Conservation (phyloP, 495 filamentous ascomycete genomes). For the Aspergillus wentii region DNA sequence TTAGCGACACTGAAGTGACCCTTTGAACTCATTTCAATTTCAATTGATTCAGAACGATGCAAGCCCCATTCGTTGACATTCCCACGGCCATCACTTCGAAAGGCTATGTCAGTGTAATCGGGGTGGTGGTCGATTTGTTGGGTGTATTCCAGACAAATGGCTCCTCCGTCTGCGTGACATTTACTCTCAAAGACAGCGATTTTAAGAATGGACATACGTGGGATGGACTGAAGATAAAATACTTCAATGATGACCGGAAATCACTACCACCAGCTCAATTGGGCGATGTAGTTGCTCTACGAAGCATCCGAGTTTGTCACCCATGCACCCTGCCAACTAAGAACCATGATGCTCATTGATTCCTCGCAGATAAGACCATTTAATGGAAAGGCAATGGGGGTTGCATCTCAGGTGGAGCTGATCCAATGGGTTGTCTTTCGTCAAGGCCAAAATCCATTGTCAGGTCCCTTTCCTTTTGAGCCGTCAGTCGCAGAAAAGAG, state of each 20-base stretch:
- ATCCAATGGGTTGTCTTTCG: constrained; percentile 38
- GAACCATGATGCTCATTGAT: constrained; percentile 4
- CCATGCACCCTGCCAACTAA: not conserved
- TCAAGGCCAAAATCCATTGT: constrained; percentile 20
- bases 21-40: too few relatives aligned
- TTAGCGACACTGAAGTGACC: too few relatives aligned
- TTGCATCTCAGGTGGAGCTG: constrained; percentile 22
- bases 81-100: constrained; percentile 24
- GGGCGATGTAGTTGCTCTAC: constrained; percentile 46
- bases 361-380: constrained; percentile 22
- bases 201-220: constrained; percentile 24
- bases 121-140: constrained; percentile 43
- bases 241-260: constrained; percentile 37
- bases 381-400: constrained; percentile 17
- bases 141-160: constrained; percentile 21
- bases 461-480: constrained; percentile 26
- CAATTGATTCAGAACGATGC: too few relatives aligned
- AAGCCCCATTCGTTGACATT: constrained; percentile 34
- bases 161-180: constrained; percentile 37
- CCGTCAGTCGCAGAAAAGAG: constrained; percentile 23
- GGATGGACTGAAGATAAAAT: constrained; percentile 46
- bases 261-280: constrained; percentile 32
- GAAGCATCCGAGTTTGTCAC: constrained; percentile 32
- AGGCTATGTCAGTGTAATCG: constrained; percentile 37
- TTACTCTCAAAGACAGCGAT: constrained; percentile 43